phyloP scores from a whole-genome alignment of 2,329 filamentous ascomycete species.

The Fusarium pseudograminearum region DNA sequence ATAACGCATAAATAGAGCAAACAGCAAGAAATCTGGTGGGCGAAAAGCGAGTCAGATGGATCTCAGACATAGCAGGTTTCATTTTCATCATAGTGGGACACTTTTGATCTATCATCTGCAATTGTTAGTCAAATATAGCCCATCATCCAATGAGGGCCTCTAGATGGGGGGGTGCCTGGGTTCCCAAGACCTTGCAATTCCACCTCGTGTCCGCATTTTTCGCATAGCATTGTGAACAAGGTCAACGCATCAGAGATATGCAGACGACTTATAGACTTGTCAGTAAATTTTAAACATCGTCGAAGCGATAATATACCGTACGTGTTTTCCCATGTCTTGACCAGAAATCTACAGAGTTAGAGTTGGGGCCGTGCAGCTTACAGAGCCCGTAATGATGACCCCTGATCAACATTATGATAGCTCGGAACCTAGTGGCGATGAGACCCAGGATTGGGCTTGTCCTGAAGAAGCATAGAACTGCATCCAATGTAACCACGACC shows the following conservation, averaged over 20 bases:
- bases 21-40: not conserved
- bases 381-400: not conserved
- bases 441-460: not conserved
- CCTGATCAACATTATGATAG: not conserved
- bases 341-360: not conserved
- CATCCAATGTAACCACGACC: not conserved
- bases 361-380: not conserved
- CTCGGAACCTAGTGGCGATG: not conserved
- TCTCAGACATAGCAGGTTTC: conserved; percentile 7
- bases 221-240: not conserved
- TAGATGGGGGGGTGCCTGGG: not conserved
- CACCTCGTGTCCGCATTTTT: not conserved
- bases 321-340: not conserved
- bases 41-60: not conserved
- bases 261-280: too few species aligned
- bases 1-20: not conserved
- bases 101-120: not conserved
- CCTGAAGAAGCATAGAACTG: not conserved
- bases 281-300: accelerated
- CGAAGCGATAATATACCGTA: too few species aligned
- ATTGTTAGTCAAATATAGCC: not conserved
- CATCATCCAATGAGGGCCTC: not conserved
- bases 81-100: not conserved
- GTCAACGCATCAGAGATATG: accelerated
- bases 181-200: not conserved